Conservation (phyloP, 225 moss, liverwort and hornwort genomes). For the Sphagnum contortum region DNA sequence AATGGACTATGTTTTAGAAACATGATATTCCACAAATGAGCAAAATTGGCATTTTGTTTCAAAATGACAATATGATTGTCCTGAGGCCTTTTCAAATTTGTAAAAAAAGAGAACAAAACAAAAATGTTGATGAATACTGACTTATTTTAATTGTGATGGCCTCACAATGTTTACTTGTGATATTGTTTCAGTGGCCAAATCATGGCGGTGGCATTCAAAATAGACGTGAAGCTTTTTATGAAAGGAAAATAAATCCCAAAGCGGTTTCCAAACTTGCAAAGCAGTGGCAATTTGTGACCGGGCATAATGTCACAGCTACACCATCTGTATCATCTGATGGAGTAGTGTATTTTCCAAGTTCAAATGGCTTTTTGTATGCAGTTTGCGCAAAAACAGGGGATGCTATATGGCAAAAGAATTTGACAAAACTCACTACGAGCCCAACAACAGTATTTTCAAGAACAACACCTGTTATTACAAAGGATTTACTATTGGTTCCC, state of each 20-base stretch:
- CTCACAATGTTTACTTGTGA: too few relatives aligned
- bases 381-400: background rate
- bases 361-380: background rate
- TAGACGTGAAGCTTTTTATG: background rate
- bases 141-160: too few relatives aligned
- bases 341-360: background rate
- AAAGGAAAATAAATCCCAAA: background rate
- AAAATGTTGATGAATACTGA: too few relatives aligned
- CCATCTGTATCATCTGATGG: background rate
- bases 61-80: too few relatives aligned
- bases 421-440: background rate
- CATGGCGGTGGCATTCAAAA: slow-evolving; percentile 1
- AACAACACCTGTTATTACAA: background rate
- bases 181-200: background rate
- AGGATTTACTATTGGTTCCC: background rate
- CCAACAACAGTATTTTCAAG: background rate
- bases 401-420: background rate
- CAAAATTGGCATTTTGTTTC: too few relatives aligned
- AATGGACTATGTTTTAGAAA: too few relatives aligned
- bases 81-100: too few relatives aligned
- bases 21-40: too few relatives aligned
- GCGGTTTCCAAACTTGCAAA: background rate
- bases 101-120: too few relatives aligned
- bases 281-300: slow-evolving; percentile 3
- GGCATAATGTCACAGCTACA: background rate